These are phyloP conservation scores for Diversispora eburnea DNA, from an alignment of 192 early-diverging fungal species.

Conservation along the genomic window DNA sequence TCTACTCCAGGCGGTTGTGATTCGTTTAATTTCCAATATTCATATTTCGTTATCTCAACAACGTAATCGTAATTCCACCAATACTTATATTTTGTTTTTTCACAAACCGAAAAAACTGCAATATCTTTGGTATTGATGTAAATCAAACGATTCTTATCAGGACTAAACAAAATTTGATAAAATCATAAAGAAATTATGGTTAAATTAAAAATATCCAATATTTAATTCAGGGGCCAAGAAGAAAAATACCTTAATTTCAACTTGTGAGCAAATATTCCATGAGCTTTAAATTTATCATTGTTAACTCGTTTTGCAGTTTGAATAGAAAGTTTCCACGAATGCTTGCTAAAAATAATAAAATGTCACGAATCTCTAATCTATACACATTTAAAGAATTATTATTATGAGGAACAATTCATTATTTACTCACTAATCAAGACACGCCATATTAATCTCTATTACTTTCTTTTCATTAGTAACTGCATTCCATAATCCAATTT, in stretches of 20 bases:
- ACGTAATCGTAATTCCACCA: constrained; percentile 39
- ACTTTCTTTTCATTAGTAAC: constrained; percentile 33
- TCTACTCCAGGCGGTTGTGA: constrained; percentile 3
- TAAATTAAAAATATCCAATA: too few species aligned
- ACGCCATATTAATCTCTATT: constrained; percentile 29
- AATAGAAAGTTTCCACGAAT: constrained; percentile 40
- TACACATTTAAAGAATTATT: not conserved
- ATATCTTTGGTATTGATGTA: constrained; percentile 32
- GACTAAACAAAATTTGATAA: too few species aligned
- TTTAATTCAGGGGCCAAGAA: too few species aligned
- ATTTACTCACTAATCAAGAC: constrained; percentile 34
- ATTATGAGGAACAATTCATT: not conserved
- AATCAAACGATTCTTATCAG: constrained; percentile 28
- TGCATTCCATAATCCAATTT: constrained; percentile 38
- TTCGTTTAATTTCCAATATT: constrained; percentile 34
- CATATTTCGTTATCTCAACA: constrained; percentile 40
- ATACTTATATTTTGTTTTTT: constrained; percentile 40
- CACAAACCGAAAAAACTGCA: constrained; percentile 25
- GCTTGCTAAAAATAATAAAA: constrained; percentile 28
- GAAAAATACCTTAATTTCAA: constrained; percentile 29
- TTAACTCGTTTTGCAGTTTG: constrained; percentile 33
- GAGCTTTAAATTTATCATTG: constrained; percentile 31
- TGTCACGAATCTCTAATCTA: not conserved
- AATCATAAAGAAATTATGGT: too few species aligned
- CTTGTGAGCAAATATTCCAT: constrained; percentile 33